A percentile compares a stretch with the other conserved stretches of the same genome.
phyloP scores from a whole-genome alignment of 805 yeast genomes.

The Zygotorulaspora florentina region DNA sequence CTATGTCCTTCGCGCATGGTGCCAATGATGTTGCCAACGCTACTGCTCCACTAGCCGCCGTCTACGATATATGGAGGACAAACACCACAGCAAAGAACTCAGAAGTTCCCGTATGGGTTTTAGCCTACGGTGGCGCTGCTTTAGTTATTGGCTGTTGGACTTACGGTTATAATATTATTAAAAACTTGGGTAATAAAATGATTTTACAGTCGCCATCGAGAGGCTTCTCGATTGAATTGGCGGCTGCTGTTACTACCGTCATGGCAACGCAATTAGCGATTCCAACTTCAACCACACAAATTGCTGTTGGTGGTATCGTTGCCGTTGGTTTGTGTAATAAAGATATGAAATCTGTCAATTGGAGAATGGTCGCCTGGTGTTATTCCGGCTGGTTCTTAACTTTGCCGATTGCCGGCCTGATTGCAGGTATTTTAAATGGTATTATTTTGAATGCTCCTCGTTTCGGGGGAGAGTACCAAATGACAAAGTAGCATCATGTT shows the following conservation, averaged over 20 bases:
- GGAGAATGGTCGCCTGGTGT: constrained; percentile 73
- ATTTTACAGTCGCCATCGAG: constrained; percentile 74
- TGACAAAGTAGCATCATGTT: constrained; percentile 3
- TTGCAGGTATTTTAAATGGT: constrained; percentile 63
- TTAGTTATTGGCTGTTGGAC: constrained; percentile 68
- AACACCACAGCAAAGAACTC: constrained; percentile 44
- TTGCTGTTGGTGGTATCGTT: constrained; percentile 75
- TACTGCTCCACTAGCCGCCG: constrained; percentile 67
- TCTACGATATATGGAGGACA: constrained; percentile 57
- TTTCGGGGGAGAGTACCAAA: constrained; percentile 35
- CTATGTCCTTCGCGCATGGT: constrained; percentile 81
- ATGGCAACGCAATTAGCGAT: constrained; percentile 70
- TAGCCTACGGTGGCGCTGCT: constrained; percentile 62
- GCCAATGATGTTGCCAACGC: constrained; percentile 78
- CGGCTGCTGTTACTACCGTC: constrained; percentile 71
- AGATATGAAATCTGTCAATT: constrained; percentile 60
- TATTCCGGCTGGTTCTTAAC: constrained; percentile 71
- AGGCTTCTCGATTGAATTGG: constrained; percentile 72
- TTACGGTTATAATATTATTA: constrained; percentile 66
- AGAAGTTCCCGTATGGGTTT: constrained; percentile 67
- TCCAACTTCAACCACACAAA: constrained; percentile 76
- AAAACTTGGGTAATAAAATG: constrained; percentile 66
- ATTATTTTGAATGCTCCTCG: constrained; percentile 63
- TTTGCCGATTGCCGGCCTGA: constrained; percentile 66
- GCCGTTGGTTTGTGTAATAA: constrained; percentile 70